Evolutionary conservation across 2,329 filamentous ascomycete genomes (phyloP).

Genomic region (Arthrobotrys megalospora): DNA sequence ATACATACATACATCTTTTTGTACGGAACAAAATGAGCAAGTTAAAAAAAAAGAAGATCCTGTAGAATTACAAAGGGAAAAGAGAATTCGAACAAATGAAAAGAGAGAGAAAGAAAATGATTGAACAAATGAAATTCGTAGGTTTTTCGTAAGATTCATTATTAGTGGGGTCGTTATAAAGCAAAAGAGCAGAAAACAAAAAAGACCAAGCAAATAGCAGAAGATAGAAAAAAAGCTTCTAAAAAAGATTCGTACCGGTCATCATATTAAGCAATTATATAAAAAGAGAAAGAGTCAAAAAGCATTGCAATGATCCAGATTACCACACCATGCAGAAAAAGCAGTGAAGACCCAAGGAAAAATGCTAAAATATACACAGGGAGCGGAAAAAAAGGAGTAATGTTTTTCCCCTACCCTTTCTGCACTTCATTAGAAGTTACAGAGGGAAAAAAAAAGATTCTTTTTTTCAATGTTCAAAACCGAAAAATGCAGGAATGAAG

Average conservation of each 20-base stretch:
- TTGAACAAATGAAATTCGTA: conserved; percentile 54
- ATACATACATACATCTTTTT: conserved; percentile 31
- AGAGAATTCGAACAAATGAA: conserved; percentile 62
- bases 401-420: conserved; percentile 23
- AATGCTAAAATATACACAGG: conserved; percentile 57
- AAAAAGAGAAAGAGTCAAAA: conserved; percentile 9
- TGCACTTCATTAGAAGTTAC: conserved; percentile 42
- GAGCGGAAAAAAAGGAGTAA: conserved; percentile 42
- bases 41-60: conserved; percentile 64
- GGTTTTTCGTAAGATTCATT: conserved; percentile 66
- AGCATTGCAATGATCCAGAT: conserved; percentile 41
- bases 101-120: conserved; percentile 48
- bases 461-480: conserved; percentile 36
- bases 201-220: conserved; percentile 65
- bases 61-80: conserved; percentile 65
- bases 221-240: conserved; percentile 62
- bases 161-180: conserved; percentile 65
- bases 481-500: conserved; percentile 18
- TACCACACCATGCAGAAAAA: conserved; percentile 49
- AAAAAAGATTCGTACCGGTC: conserved; percentile 53
- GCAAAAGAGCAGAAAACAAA: conserved; percentile 63
- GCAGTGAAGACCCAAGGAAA: conserved; percentile 65
- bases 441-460: conserved; percentile 31
- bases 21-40: conserved; percentile 55
- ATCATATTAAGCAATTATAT: conserved; percentile 58